Base-by-base conservation (phyloP, 176 grass and related monocot species). In the Aegilops longissima region DNA sequence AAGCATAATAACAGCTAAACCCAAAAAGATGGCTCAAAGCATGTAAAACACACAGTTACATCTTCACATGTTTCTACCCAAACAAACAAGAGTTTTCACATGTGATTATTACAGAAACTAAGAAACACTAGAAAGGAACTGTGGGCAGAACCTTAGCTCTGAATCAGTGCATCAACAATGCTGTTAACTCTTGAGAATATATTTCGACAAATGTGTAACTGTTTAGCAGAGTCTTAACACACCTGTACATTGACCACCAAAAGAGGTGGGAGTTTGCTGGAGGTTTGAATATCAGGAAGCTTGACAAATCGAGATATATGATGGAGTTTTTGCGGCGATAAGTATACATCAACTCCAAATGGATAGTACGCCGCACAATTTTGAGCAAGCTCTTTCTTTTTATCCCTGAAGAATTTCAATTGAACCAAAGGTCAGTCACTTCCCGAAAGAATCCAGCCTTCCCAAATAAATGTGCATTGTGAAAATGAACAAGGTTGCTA, bases 171-270 rank as follows among this genome's bases (percentile, higher is more conserved):
- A 61, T 67, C 49, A 38, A 54, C n/a, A 73, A 27, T 30, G 12
- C 0, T 67, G 17, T 56, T 18, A 56, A 67, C 73, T 18, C 45
- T 30, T 31, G 9, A 52, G 4, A 31, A 6, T 71, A 12, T 1
- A 47, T 44, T 42, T 64, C 5, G 4, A 73, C 74, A 74, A 76
- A 44, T 61, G 14, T 3, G 29, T 4, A 63, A 64, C 51, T 70
- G 30, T 61, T 39, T 68, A 31, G 61, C 30, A 58, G 31, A 61
- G 44, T 89, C 44, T 62, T 49, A 30, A 67, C 61, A 33, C 54
- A 94, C 97, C 94, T 99, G 97, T 89, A 96, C 85, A 94, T 99
- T 99, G 61, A 99, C 94, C 39, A 99, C 89, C 82, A 99, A 90
- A 85, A 99, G 87, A 78, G 89, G 80, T 67, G 97, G 97, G 30